Percentiles rank a stretch among this genome's conserved stretches.
phyloP scores from a whole-genome alignment of 306 rosid genomes.

The Vigna unguiculata region DNA sequence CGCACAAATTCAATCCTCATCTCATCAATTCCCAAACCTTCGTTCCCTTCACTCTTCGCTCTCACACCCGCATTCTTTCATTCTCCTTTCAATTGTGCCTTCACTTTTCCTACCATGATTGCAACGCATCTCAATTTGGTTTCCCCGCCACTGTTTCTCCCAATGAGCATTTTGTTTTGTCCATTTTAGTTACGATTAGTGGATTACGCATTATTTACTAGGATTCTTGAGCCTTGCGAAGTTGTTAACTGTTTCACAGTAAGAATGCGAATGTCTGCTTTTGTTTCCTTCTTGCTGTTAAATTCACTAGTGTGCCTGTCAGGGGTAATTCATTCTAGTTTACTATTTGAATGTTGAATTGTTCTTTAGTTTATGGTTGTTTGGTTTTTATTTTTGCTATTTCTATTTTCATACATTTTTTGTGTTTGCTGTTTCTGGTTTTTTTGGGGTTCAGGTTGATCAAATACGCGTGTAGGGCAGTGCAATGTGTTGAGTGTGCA shows the following conservation, averaged over 20 bases:
- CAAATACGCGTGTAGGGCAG: constrained; percentile 19
- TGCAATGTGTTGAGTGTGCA: constrained; percentile 60
- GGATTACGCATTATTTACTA: not conserved
- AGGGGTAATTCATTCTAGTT: constrained; percentile 14
- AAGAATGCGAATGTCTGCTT: not conserved
- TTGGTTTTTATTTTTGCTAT: not conserved
- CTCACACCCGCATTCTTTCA: constrained; percentile 2
- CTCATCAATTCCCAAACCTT: constrained; percentile 23
- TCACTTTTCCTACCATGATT: not conserved
- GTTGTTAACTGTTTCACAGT: constrained; percentile 14
- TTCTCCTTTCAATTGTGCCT: not conserved
- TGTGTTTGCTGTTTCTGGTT: constrained; percentile 36
- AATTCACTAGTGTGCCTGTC: not conserved
- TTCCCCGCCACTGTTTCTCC: not conserved
- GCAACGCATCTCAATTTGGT: constrained; percentile 24
- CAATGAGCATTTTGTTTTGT: not conserved
- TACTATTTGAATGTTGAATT: constrained; percentile 4
- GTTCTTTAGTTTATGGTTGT: constrained; percentile 14
- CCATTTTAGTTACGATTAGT: not conserved
- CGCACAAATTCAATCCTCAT: constrained; percentile 63
- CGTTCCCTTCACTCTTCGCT: not conserved
- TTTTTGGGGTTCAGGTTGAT: constrained; percentile 36
- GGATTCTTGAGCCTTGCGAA: not conserved
- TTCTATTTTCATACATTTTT: constrained; percentile 34
- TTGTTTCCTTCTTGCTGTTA: not conserved